phyloP scores from a whole-genome alignment of 306 rosid genomes.

The Gastrolobium bilobum region DNA sequence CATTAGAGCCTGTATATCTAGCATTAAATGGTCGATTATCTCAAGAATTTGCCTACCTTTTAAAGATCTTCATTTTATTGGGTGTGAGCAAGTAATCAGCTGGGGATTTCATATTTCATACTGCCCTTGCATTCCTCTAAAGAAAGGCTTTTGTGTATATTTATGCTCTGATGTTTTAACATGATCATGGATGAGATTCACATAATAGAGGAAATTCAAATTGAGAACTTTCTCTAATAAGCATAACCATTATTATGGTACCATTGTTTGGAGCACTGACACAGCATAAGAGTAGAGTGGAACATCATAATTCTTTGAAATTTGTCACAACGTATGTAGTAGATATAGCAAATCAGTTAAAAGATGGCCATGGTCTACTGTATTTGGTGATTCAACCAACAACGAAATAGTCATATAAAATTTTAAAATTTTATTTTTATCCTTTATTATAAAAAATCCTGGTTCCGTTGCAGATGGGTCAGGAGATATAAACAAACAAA shows the following conservation, averaged over 20 bases:
- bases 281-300: neutral
- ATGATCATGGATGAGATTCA: neutral
- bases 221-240: neutral
- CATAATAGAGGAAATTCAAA: neutral
- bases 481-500: neutral
- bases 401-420: neutral
- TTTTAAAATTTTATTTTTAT: no score
- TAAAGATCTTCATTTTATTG: slow-evolving; percentile 32
- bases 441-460: no score
- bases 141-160: neutral
- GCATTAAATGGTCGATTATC: slow-evolving; percentile 31
- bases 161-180: slow-evolving; percentile 10
- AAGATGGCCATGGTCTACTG: neutral
- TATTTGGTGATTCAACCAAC: neutral
- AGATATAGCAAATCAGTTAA: neutral
- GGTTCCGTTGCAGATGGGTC: no score
- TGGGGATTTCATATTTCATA: neutral
- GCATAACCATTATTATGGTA: neutral
- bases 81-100: slow-evolving; percentile 5
- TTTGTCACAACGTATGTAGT: neutral
- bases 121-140: neutral
- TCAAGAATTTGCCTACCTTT: slow-evolving; percentile 18
- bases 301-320: neutral
- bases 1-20: slow-evolving; percentile 1
- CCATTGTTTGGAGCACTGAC: neutral